phyloP scores from a whole-genome alignment of 345 rosid species.

The Ricinus communis region DNA sequence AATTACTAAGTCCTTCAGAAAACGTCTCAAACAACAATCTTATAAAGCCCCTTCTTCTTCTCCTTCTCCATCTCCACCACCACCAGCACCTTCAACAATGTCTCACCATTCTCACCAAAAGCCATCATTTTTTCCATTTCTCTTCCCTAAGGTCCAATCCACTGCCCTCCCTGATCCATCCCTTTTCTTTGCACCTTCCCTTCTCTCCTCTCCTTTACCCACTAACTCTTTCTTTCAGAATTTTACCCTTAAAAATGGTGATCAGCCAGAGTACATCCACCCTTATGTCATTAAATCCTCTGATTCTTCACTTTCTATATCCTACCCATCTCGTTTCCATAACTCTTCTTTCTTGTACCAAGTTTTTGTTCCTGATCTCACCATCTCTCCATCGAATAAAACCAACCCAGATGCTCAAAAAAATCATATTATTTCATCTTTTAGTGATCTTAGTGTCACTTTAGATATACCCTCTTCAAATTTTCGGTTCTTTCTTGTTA shows the following conservation, averaged over 20 bases:
- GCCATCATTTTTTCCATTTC: constrained; percentile 38
- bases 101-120: constrained; percentile 13
- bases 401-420: constrained; percentile 27
- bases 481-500: constrained; percentile 69
- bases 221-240: constrained; percentile 93
- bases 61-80: constrained; percentile 5
- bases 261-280: constrained; percentile 80
- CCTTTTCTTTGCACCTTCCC: constrained; percentile 58
- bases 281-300: constrained; percentile 79
- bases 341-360: constrained; percentile 63
- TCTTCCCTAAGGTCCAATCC: constrained; percentile 61
- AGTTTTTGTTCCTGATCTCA: constrained; percentile 58
- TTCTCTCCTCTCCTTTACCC: constrained; percentile 73
- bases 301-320: constrained; percentile 55
- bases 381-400: constrained; percentile 46
- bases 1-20: constrained; percentile 13
- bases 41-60: too few species aligned
- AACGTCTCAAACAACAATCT: background rate
- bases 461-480: constrained; percentile 65
- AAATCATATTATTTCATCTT: constrained; percentile 65
- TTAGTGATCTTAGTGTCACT: constrained; percentile 68
- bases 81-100: constrained; percentile 6
- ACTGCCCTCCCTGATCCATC: constrained; percentile 79
- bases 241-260: constrained; percentile 76
- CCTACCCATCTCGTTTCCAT: constrained; percentile 64